Conservation (phyloP, 805 yeast species). For the Komagataella pastoris region DNA sequence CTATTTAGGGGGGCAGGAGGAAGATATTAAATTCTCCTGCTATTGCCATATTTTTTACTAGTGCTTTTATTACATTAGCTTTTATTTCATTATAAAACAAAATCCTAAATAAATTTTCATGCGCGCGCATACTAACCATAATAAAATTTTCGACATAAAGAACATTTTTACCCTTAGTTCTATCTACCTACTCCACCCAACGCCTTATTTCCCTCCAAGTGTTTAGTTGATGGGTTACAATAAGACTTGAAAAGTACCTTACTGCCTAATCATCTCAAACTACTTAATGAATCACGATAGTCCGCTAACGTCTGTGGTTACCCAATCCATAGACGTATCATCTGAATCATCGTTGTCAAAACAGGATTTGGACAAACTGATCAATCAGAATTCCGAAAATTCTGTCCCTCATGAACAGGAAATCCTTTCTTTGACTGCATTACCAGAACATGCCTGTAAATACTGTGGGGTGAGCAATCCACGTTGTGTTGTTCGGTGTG, state of each 20-base stretch:
- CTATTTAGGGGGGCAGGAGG: neutral
- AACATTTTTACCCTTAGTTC: neutral
- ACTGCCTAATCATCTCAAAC: neutral
- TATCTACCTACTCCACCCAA: neutral
- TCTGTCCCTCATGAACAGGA: neutral
- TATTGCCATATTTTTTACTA: neutral
- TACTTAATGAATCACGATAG: neutral
- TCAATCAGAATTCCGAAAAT: neutral
- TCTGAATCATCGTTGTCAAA: neutral
- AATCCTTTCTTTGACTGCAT: neutral
- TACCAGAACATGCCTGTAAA: slow-evolving; percentile 26
- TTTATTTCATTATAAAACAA: neutral
- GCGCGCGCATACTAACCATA: neutral
- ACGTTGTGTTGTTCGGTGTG: slow-evolving; percentile 60
- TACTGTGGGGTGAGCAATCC: slow-evolving; percentile 70
- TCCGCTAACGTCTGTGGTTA: neutral
- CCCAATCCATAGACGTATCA: neutral
- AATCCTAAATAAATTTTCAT: neutral
- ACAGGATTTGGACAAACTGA: neutral
- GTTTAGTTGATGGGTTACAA: neutral
- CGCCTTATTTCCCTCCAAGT: neutral
- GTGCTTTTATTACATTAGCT: neutral
- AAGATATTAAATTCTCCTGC: neutral
- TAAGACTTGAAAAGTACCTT: neutral
- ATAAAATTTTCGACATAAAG: neutral